Conservation (phyloP, 148 eudicot genomes). For the Agrostemma githago region DNA sequence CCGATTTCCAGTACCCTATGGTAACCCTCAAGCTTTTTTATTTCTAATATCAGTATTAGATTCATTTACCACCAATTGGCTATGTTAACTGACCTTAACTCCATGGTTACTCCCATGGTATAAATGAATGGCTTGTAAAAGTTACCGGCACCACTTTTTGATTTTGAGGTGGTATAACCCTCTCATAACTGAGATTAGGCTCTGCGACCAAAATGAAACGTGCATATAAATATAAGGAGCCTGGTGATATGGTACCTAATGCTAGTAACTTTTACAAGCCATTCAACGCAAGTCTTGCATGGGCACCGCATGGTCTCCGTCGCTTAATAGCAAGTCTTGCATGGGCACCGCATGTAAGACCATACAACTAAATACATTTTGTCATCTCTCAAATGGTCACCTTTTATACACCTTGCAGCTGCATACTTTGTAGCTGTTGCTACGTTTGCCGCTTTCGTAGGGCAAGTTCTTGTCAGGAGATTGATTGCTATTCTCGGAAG, state of each 20-base stretch:
- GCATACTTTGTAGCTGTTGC: slow-evolving; percentile 55
- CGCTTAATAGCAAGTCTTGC: too few relatives aligned
- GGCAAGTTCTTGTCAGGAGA: slow-evolving; percentile 54
- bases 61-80: background rate
- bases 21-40: slow-evolving; percentile 24
- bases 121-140: background rate
- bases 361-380: too few relatives aligned
- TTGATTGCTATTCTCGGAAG: slow-evolving; percentile 47
- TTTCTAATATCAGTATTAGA: background rate
- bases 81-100: background rate
- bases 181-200: background rate
- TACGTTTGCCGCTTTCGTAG: slow-evolving; percentile 52
- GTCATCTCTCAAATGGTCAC: background rate
- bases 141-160: background rate
- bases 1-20: slow-evolving; percentile 67
- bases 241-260: too few relatives aligned
- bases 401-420: slow-evolving; percentile 34
- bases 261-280: too few relatives aligned
- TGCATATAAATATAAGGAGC: too few relatives aligned
- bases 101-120: background rate
- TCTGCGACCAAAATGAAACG: background rate
- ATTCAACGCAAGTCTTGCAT: too few relatives aligned
- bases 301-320: too few relatives aligned
- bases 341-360: background rate
- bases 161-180: background rate